A percentile compares a stretch with the other conserved stretches of the same genome.
Evolutionary conservation across 2,329 filamentous ascomycete species (phyloP).

Genomic region (Sporothrix protearum): DNA sequence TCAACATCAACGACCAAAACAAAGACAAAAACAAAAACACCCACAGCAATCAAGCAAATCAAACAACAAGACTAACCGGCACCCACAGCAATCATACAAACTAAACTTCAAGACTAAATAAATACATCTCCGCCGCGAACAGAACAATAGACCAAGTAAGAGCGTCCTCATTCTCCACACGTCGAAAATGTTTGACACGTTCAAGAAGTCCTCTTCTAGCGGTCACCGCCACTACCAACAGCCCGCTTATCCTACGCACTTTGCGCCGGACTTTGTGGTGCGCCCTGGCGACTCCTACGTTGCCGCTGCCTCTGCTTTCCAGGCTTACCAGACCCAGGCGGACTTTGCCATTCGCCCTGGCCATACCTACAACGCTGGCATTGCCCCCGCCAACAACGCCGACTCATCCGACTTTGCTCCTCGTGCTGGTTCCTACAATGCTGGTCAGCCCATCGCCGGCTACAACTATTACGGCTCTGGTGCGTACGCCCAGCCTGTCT

Average conservation of each 20-base stretch:
- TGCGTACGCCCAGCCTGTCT: neutral
- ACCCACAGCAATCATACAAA: too few species aligned
- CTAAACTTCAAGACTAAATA: too few species aligned
- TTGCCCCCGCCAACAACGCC: too few species aligned
- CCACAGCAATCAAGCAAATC: too few species aligned
- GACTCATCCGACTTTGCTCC: neutral
- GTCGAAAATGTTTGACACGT: neutral
- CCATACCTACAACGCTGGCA: neutral
- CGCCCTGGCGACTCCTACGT: neutral
- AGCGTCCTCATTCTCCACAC: neutral
- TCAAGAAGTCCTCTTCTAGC: neutral
- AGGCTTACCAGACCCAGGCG: neutral
- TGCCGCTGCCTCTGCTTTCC: neutral
- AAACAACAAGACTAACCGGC: too few species aligned
- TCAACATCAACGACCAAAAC: neutral
- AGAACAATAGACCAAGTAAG: neutral
- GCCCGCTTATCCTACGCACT: neutral
- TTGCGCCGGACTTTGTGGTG: neutral
- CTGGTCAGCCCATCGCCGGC: neutral
- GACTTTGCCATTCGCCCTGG: slow-evolving; percentile 7
- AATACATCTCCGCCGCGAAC: neutral
- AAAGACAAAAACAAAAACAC: too few species aligned
- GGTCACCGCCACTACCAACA: neutral
- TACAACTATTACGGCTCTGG: neutral
- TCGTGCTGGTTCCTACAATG: neutral